Base-by-base conservation (phyloP, 805 yeast species). In the Maudiozyma turicensis region DNA sequence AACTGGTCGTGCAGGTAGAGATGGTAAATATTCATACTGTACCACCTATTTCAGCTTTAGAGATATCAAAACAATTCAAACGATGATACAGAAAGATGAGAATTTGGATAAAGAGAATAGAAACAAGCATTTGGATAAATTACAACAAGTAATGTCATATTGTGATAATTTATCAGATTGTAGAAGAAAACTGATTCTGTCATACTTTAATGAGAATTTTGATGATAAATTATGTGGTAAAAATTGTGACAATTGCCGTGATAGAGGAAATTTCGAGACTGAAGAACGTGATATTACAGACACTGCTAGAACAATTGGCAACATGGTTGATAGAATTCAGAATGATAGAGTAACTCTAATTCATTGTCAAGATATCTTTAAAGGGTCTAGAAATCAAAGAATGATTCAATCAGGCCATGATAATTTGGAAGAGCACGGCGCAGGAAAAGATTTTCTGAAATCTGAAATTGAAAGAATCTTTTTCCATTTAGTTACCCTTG, bases 1-100 rank as follows among this genome's bases (percentile, higher is more conserved):
- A 64, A 91, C 99, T 1, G 99, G 99, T 13, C 81, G 99, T 68
- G 99, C 98, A 2, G 99, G 99, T 7, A 78, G 99, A 69, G 99
- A 93, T 70, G 99, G 99, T 0, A 69, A 76, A 6, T 77, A 72
- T 41, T 84, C 95, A 1, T 83, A 81, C 48, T 93, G 99, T 68
- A 76, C 87, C 7, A 76, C 93, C 76, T 91, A 79, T 58, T 93
- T 85, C 64, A 76, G 82, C 10, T 84, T 83, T 67, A 76, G 78
- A 52, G 99, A 93, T 68, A 95, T 91, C 0, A 71, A 88, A 49
- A 70, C 80, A 32, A 69, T 93, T 46, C 89, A 85, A 64, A 72
- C 81, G 13, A 76, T 88, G 80, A 89, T 93, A 44, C 82, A 81
- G 48, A 74, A 82, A 50, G 98, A 90, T 61, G 74, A 73, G 47